Base-by-base conservation (phyloP, 805 yeast genomes). In the Saccharomycopsis vini region DNA sequence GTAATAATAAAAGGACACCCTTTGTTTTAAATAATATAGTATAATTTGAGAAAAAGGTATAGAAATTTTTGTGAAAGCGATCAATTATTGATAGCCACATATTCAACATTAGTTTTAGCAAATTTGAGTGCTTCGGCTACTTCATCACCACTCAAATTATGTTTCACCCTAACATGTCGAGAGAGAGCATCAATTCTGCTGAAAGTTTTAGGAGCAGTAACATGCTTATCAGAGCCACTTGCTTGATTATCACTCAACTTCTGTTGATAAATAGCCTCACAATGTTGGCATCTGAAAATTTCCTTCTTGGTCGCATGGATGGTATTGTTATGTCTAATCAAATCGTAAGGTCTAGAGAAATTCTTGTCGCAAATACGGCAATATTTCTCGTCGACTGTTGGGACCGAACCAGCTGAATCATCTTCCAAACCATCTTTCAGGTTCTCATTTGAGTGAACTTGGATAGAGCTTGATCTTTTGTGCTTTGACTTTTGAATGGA, bases 321-420 rank as follows among this genome's bases (percentile, higher is more conserved):
- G 0, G 97, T 92, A 56, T 90, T 95, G 62, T 90, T 96, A 62
- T 90, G 98, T 55, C 98, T 76, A 21, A 89, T 82, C 56, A 90
- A 69, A 66, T 90, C 98, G 59, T 90, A 90, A 16, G 96, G 95
- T 57, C 98, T 75, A 15, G 97, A 87, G 58, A 90, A 90, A 56
- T 79, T 78, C 63, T 84, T 84, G 53, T 72, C 64, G 62, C 95
- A 86, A 9, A n/a, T n/a, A n/a, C n/a, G n/a, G n/a, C n/a, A n/a
- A n/a, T n/a, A n/a, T n/a, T n/a, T n/a, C n/a, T n/a, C n/a, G n/a
- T n/a, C n/a, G n/a, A n/a, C n/a, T n/a, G n/a, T n/a, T n/a, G n/a
- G n/a, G n/a, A n/a, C n/a, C n/a, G n/a, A n/a, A n/a, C n/a, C n/a
- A n/a, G n/a, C n/a, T n/a, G n/a, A n/a, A n/a, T n/a, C n/a, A n/a